Percentiles rank a stretch among this genome's conserved stretches.
These are phyloP conservation scores for Linaria vulgaris DNA, from an alignment of 257 asterid genomes.

Conservation along the genomic window DNA sequence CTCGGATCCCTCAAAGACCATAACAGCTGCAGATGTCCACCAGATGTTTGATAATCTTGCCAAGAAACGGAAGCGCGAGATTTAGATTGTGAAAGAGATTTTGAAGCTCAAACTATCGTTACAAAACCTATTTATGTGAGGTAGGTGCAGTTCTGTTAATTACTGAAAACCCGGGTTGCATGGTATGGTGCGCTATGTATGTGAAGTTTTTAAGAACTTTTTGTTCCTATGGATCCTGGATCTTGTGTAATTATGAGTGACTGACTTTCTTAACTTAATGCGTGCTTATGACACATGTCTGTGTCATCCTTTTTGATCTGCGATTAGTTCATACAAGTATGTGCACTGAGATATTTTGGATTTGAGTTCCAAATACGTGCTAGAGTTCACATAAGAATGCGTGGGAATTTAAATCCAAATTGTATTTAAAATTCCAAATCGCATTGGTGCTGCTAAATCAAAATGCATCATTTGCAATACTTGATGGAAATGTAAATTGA, in stretches of 20 bases:
- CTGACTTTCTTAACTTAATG: not conserved
- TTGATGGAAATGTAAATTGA: too few species aligned
- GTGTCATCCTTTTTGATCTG: too few species aligned
- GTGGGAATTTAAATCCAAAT: too few species aligned
- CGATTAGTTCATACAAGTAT: too few species aligned
- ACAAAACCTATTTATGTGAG: not conserved
- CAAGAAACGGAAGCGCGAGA: constrained; percentile 58
- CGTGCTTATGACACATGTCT: too few species aligned
- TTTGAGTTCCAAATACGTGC: too few species aligned
- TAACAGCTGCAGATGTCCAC: constrained; percentile 68
- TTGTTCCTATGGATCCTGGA: constrained; percentile 1
- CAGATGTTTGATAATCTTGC: constrained; percentile 76
- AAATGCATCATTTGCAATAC: too few species aligned
- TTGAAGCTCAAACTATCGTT: not conserved
- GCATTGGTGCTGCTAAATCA: too few species aligned
- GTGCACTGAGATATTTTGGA: too few species aligned
- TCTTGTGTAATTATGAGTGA: constrained; percentile 18
- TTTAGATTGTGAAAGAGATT: constrained; percentile 26
- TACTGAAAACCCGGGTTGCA: constrained; percentile 1
- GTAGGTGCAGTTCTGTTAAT: not conserved
- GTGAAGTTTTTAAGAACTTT: constrained; percentile 13
- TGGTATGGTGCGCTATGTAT: not conserved
- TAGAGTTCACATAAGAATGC: too few species aligned
- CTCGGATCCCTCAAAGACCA: constrained; percentile 56
- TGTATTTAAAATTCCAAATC: too few species aligned